Evolutionary conservation across 1,284 basidiomycete genomes (phyloP).

Genomic region (Tranzscheliella williamsii): DNA sequence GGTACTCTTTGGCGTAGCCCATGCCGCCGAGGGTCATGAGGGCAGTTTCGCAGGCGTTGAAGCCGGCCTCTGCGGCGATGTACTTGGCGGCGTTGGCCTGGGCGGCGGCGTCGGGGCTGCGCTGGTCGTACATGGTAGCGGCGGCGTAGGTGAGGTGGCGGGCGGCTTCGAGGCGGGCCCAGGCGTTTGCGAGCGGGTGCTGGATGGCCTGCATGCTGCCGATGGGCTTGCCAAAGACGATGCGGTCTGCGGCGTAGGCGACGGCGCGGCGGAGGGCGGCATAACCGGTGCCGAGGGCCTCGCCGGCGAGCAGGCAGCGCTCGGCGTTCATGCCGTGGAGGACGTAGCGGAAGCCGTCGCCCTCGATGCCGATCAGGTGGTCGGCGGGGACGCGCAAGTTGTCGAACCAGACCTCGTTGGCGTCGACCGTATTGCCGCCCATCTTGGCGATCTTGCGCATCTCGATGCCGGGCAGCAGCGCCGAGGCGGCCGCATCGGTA

Average conservation of each 20-base stretch:
- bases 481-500: constrained; percentile 5
- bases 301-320: constrained; percentile 62
- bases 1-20: constrained; percentile 56
- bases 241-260: constrained; percentile 47
- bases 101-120: constrained; percentile 47
- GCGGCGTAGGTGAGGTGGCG: constrained; percentile 53
- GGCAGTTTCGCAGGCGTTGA: constrained; percentile 39
- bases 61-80: constrained; percentile 57
- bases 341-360: constrained; percentile 61
- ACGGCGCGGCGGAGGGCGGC: constrained; percentile 39
- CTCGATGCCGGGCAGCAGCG: constrained; percentile 42
- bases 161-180: constrained; percentile 59
- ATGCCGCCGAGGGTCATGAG: constrained; percentile 58
- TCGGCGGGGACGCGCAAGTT: constrained; percentile 55
- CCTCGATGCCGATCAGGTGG: constrained; percentile 61
- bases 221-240: constrained; percentile 57
- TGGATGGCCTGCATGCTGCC: constrained; percentile 59
- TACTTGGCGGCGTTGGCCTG: constrained; percentile 60
- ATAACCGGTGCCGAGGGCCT: constrained; percentile 61
- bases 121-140: constrained; percentile 49
- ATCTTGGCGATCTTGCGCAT: constrained; percentile 61
- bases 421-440: constrained; percentile 62
- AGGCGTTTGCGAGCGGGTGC: constrained; percentile 56
- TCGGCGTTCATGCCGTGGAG: constrained; percentile 62
- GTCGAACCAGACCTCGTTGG: constrained; percentile 61